A percentile compares a stretch with the other conserved stretches of the same genome.
These are phyloP conservation scores for Naumovozyma castellii DNA, from an alignment of 805 yeast genomes.

Conservation along the genomic window DNA sequence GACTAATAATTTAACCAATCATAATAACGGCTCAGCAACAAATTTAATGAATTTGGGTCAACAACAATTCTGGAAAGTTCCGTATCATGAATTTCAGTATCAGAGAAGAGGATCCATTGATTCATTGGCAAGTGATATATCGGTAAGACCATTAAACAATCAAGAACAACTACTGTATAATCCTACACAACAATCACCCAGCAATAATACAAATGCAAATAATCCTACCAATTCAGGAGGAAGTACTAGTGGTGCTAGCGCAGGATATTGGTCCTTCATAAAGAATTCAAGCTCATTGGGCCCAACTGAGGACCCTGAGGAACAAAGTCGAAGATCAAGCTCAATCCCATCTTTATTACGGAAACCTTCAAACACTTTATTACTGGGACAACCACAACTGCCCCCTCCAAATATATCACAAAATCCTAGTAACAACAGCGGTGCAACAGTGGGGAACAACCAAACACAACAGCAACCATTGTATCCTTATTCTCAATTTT, in stretches of 20 bases:
- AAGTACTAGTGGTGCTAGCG: constrained; percentile 5
- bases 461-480: constrained; percentile 9
- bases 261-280: constrained; percentile 17
- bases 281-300: constrained; percentile 8
- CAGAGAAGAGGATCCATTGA: constrained; percentile 27
- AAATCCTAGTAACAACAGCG: not conserved
- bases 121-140: constrained; percentile 24
- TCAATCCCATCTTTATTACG: constrained; percentile 23
- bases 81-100: constrained; percentile 27
- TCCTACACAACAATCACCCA: constrained; percentile 4
- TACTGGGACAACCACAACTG: constrained; percentile 12
- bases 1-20: constrained; percentile 1
- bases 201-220: constrained; percentile 1
- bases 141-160: constrained; percentile 14
- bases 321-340: constrained; percentile 18
- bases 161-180: constrained; percentile 16
- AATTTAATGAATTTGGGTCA: constrained; percentile 10
- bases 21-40: not conserved
- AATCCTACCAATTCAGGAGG: constrained; percentile 1
- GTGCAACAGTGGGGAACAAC: not conserved
- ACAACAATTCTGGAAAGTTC: constrained; percentile 32
- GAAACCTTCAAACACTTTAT: constrained; percentile 13
- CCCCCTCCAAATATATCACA: constrained; percentile 9
- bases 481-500: constrained; percentile 22
- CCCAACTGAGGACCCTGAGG: constrained; percentile 10